phyloP scores from a whole-genome alignment of 2,329 filamentous ascomycete species.

The Colletotrichum navitas region DNA sequence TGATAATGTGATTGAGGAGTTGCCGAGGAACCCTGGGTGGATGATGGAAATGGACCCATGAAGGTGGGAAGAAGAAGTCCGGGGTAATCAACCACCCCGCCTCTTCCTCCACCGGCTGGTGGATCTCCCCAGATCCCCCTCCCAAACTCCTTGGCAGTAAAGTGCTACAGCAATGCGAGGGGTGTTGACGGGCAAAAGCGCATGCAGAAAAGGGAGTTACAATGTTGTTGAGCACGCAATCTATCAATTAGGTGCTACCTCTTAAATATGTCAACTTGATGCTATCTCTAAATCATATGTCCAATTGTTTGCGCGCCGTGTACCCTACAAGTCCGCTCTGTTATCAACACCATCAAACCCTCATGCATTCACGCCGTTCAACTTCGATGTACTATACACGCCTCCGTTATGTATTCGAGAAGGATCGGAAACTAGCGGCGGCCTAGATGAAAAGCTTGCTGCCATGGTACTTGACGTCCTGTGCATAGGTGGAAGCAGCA shows the following conservation, averaged over 20 bases:
- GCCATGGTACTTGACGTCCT: slow-evolving; percentile 63
- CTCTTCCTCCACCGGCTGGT: neutral
- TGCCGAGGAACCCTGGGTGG: neutral
- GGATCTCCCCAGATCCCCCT: neutral
- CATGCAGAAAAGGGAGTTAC: too few species aligned
- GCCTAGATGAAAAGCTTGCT: slow-evolving; percentile 62
- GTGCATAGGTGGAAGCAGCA: slow-evolving; percentile 48
- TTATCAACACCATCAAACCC: neutral
- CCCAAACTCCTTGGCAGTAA: neutral
- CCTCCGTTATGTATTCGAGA: neutral
- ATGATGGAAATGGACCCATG: neutral
- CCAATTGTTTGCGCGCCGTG: neutral
- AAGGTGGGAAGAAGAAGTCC: slow-evolving; percentile 10
- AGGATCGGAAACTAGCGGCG: neutral
- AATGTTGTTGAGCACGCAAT: neutral
- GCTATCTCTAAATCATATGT: neutral
- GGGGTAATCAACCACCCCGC: slow-evolving; percentile 14
- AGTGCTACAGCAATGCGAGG: too few species aligned
- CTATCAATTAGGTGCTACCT: neutral
- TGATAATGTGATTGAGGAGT: neutral
- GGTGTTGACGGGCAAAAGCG: neutral
- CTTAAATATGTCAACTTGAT: neutral
- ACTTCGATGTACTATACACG: slow-evolving; percentile 7
- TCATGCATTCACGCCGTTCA: neutral
- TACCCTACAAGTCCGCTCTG: neutral